Base-by-base conservation (phyloP, 805 yeast genomes). In the Kodamaea nitidulidarum region DNA sequence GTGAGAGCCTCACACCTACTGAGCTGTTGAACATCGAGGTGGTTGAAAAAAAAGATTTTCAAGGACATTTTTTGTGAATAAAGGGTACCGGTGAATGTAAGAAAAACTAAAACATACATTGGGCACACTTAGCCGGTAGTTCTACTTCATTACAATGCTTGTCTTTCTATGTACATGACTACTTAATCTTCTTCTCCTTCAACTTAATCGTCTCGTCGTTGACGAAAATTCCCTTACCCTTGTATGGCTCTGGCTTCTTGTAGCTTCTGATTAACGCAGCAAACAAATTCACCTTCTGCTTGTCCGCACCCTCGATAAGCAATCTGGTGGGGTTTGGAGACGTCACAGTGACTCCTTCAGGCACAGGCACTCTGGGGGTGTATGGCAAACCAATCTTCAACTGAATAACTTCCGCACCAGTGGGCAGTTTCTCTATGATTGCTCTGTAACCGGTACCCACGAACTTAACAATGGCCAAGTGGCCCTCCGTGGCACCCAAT, bases 401-500 rank as follows among this genome's bases (percentile, higher is more conserved):
- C 43, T 77, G 75, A 12, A 91, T 82, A 58, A 74, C 71, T 42
- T 76, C 70, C 25, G 63, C 67, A 12, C 78, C 80, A 15, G 47
- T 43, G 16, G 63, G 63, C 28, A 60, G 62, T 33, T 75, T 75
- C 50, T 86, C 95, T 14, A 91, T 57, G 44, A 77, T 72, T 2
- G 95, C 96, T 64, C 98, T 81, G 75, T 85, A 93, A 60, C 99
- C 99, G 9, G 98, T 91, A 48, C 99, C 99, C 12, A 88, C 95
- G 49, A 93, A 82, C 63, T 80, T 85, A 47, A 93, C 72, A 40
- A 90, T 84, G 17, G 93, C 79, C 45, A 88, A 63, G 59, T 93
- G 98, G 10, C 98, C 98, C 52, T 90, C 98, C 29, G 88, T 80
- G 28, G 88, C 95, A 38, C 99, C 99, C 26, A 76, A 69, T 20